phyloP scores from a whole-genome alignment of 2,329 filamentous ascomycete genomes.

The Scytalidium sp. region DNA sequence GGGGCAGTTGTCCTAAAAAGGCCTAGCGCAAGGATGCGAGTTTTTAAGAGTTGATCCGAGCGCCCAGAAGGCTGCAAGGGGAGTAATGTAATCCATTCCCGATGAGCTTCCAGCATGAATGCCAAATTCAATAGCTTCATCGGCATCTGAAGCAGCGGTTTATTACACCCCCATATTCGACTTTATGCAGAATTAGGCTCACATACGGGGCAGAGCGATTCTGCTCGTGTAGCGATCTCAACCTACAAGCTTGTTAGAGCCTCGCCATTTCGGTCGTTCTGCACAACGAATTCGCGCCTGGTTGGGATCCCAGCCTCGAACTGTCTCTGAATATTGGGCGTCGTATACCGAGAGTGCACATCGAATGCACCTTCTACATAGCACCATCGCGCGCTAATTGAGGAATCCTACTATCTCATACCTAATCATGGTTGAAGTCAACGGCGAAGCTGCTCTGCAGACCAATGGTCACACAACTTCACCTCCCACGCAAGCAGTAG shows the following conservation, averaged over 20 bases:
- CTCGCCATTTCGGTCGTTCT: no score
- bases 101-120: no score
- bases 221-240: background rate
- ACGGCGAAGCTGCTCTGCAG: conserved; percentile 36
- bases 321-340: no score
- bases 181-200: background rate
- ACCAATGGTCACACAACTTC: conserved; percentile 48
- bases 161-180: no score
- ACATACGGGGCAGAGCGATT: background rate
- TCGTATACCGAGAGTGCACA: no score
- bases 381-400: background rate
- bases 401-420: no score
- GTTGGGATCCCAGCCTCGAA: no score
- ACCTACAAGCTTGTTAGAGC: background rate
- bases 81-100: no score
- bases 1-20: conserved; percentile 10
- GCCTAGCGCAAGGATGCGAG: background rate
- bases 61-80: background rate
- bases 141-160: no score
- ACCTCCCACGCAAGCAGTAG: conserved; percentile 18
- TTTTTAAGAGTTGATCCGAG: conserved; percentile 17
- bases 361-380: background rate
- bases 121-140: no score
- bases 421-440: conserved; percentile 27
- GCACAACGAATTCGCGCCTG: no score